Base-by-base conservation (phyloP, 805 yeast genomes). In the Komagataella pastoris region DNA sequence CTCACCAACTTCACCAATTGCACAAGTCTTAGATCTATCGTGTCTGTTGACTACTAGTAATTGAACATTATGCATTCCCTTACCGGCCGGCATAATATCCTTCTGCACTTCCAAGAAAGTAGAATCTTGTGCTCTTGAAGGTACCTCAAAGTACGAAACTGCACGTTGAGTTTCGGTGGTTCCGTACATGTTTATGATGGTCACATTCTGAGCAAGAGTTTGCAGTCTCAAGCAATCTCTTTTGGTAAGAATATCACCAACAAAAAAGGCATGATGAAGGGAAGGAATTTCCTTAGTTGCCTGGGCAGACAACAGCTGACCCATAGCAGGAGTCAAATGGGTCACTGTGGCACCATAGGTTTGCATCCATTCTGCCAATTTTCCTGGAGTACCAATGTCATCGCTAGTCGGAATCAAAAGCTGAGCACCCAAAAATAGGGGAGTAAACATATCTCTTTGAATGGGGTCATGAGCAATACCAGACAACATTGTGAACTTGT, bases 381-480 rank as follows among this genome's bases (percentile, higher is more conserved):
- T 82, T 30, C 99, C 99, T 5, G 99, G 99, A 3, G 99, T 93
- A 49, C 99, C 99, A 60, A 93, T 93, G 66, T 93, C 99, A 66
- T 93, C 97, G 17, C 89, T 82, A 12, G 97, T 90, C 50, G 99
- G 99, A 30, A 93, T 95, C 56, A 88, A 75, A 52, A 93, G 73
- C 58, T 83, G 86, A 17, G 99, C 99, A 57, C 99, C 99, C 56
- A 93, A 71, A 67, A 93, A 93, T 56, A 93, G 75, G 19, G 99
- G 99, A 6, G 99, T 93, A 68, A 93, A 93, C 85, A 93, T 93
- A 68, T 93, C 99, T 74, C 99, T 85, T 73, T 93, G 99, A 56
- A 93, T 91, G 10, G 99, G 99, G 68, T 93, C 99, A 66, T 93
- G 99, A 0, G 99, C 99, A 65, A 93, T 93, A 62, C 99, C 99